Percentiles rank a stretch among this genome's conserved stretches.
Evolutionary conservation across 2,329 filamentous ascomycete genomes (phyloP).

Genomic region (Cytospora piceae): DNA sequence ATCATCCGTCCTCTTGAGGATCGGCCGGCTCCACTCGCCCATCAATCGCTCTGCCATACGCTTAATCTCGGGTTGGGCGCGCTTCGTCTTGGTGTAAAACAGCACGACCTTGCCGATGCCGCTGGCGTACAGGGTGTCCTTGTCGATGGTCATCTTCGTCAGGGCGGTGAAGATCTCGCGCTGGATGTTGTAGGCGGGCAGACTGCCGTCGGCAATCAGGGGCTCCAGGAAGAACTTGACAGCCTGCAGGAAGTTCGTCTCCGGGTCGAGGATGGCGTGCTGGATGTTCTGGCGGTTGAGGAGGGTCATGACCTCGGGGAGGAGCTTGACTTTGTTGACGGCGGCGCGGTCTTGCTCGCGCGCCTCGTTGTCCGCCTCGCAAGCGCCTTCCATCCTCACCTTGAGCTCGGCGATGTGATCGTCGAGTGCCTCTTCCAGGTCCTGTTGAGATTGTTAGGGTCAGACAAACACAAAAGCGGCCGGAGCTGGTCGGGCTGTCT

Average conservation of each 20-base stretch:
- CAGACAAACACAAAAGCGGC: not conserved
- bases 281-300: slow-evolving; percentile 89
- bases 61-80: slow-evolving; percentile 86
- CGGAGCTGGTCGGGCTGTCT: not conserved
- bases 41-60: slow-evolving; percentile 90
- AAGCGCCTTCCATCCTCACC: slow-evolving; percentile 86
- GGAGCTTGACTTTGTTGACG: slow-evolving; percentile 88
- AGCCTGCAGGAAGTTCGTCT: slow-evolving; percentile 91
- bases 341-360: slow-evolving; percentile 81
- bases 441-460: slow-evolving; percentile 54
- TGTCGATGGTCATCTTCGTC: slow-evolving; percentile 81
- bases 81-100: slow-evolving; percentile 96
- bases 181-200: slow-evolving; percentile 97
- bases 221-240: slow-evolving; percentile 98
- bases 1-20: slow-evolving; percentile 90
- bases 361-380: slow-evolving; percentile 81
- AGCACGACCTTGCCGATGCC: slow-evolving; percentile 95
- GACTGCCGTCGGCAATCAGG: slow-evolving; percentile 79
- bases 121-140: slow-evolving; percentile 85
- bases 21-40: slow-evolving; percentile 93
- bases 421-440: slow-evolving; percentile 88
- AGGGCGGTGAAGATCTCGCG: slow-evolving; percentile 88
- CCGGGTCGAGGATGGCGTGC: slow-evolving; percentile 84
- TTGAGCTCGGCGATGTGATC: slow-evolving; percentile 88
- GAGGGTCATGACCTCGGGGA: slow-evolving; percentile 85